These are phyloP conservation scores for barley (Hordeum vulgare) DNA, from an alignment of 176 grass and related monocot genomes.

Conservation along the genomic window MorexV3_pseudomolecules_assembly NC_058524.1:416118540-416119039, in stretches of 20 bases:
- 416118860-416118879: background rate
- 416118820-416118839: background rate
- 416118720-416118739: slow-evolving; percentile 40
- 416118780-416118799: slow-evolving; percentile 56
- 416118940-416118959: background rate
- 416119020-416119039: slow-evolving; percentile 7
- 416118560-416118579: background rate
- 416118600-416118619: slow-evolving; percentile 30
- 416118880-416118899: slow-evolving; percentile 9
- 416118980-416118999: background rate
- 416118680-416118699: slow-evolving; percentile 62
- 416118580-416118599: background rate
- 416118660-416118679: slow-evolving; percentile 57
- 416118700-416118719: slow-evolving; percentile 51
- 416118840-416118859: background rate
- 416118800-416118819: slow-evolving; percentile 11
- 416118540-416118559: background rate
- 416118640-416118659: slow-evolving; percentile 70
- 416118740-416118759: slow-evolving; percentile 36
- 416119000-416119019: background rate
- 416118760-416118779: slow-evolving; percentile 51
- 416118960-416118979: background rate
- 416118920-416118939: background rate
- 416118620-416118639: slow-evolving; percentile 24
- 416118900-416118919: background rate